Conservation (phyloP, 352 stramenopile genomes). For the Phytophthora litchii region DNA sequence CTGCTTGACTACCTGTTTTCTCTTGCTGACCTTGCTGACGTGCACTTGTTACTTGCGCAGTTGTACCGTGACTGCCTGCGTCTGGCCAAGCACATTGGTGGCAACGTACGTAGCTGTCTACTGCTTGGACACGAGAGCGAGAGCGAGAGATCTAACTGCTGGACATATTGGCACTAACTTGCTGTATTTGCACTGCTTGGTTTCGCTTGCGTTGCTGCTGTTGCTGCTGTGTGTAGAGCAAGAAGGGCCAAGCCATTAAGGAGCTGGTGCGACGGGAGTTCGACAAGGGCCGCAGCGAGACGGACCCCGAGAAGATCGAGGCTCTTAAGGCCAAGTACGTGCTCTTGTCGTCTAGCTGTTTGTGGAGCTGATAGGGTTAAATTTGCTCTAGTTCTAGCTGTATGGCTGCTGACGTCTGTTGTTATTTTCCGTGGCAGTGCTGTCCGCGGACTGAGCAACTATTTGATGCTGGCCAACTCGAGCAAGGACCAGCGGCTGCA, state of each 20-base stretch:
- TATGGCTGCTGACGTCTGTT: conserved; percentile 3
- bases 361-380: not conserved
- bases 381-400: no score
- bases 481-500: conserved; percentile 89
- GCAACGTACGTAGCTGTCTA: conserved; percentile 54
- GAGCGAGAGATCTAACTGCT: conserved; percentile 5
- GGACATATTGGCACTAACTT: no score
- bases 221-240: conserved; percentile 55
- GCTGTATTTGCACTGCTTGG: not conserved
- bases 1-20: not conserved
- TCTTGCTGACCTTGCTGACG: not conserved
- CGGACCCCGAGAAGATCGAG: conserved; percentile 84
- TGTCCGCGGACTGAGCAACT: conserved; percentile 86
- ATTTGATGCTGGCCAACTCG: conserved; percentile 87
- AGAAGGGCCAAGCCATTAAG: conserved; percentile 82
- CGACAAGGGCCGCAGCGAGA: conserved; percentile 76
- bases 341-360: not conserved
- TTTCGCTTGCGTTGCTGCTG: not conserved
- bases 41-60: conserved; percentile 31
- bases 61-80: conserved; percentile 87
- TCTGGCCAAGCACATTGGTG: conserved; percentile 87
- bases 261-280: conserved; percentile 79
- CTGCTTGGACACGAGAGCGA: no score
- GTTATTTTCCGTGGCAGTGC: conserved; percentile 43
- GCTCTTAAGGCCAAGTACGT: conserved; percentile 84